These are phyloP conservation scores for Moniliophthora roreri DNA, from an alignment of 1,284 basidiomycete species.

Conservation along the genomic window DNA sequence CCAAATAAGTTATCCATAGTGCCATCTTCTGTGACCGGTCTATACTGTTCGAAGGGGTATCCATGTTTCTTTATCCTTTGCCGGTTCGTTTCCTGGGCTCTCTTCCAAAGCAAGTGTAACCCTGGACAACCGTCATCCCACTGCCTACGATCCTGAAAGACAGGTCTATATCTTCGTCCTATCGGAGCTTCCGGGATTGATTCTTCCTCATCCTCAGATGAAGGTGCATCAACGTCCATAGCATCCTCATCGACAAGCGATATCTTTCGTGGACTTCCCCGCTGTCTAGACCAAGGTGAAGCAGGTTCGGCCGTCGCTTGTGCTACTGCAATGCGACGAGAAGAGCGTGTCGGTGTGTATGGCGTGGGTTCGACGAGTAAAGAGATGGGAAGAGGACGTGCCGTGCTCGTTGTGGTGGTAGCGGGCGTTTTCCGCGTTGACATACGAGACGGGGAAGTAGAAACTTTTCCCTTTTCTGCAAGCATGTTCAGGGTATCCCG, in stretches of 20 bases:
- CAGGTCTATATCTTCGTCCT: background rate
- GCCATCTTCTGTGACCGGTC: too few species aligned
- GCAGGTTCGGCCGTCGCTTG: background rate
- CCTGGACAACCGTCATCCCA: background rate
- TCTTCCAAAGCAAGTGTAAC: background rate
- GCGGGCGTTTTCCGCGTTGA: background rate
- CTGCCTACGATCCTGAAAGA: background rate
- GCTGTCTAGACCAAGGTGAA: background rate
- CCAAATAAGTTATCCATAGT: too few species aligned
- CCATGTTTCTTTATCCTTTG: background rate
- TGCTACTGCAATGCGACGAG: background rate
- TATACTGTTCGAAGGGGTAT: background rate
- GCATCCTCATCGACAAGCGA: background rate
- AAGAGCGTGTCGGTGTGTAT: background rate
- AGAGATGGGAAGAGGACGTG: background rate
- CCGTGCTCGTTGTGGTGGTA: background rate
- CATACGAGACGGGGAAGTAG: background rate
- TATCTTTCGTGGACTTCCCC: background rate
- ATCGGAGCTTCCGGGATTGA: background rate
- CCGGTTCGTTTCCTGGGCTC: background rate
- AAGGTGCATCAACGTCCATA: background rate
- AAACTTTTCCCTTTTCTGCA: too few species aligned
- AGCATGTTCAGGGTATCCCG: too few species aligned
- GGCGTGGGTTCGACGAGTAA: background rate
- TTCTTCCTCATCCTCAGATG: conserved; percentile 2